Evolutionary conservation across 2,329 filamentous ascomycete species (phyloP), one percentile per base, ranked within the genome.

Genomic region (Cercospora sojina): DNA sequence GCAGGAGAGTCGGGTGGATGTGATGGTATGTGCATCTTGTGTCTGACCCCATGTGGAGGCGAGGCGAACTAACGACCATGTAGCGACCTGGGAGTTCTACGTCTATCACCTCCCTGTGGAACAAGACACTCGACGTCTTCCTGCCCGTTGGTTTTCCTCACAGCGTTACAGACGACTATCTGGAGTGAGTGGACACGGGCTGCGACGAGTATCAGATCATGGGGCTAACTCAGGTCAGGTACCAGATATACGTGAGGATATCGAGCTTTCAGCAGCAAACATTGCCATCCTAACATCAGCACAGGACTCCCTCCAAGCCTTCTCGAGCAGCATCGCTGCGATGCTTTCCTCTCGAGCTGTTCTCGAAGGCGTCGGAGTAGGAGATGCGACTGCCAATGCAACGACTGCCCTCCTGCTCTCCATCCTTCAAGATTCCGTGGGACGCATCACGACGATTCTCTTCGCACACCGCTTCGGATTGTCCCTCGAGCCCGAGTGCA

Each of bases 131-230:
- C 49, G 88, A 92, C 71, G 86, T 93, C 29, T 96, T 97, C 76
- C 84, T 97, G 1, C 93, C 93, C 0, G 88, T 91, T 1, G 93
- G 93, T n/a, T 97, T 90, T 78, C 93, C 93, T 0, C 87, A 93
- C 71, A 95, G 90, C 58, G 93, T 97, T 31, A 94, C 90, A 1
- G 82, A 87, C 13, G 93, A 97, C 78, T 97, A 97, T 78, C 82
- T 92, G 4, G 84, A 89, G 81, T 96, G 86, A 77, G 89, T 79
- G 85, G 5, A 27, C 10, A 32, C 20, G 0, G 2, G 18, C 3
- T 3, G 7, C 29, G 4, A 13, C 13, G 2, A 3, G 2, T n/a
- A 3, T 2, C 4, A 20, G 8, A 57, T 3, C 5, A 3, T 2
- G 9, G 6, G 10, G 60, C 60, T 63, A n/a, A 63, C 16, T 13